Base-by-base conservation (phyloP, 805 yeast species). In the Cyberlindnera lachancei region DNA sequence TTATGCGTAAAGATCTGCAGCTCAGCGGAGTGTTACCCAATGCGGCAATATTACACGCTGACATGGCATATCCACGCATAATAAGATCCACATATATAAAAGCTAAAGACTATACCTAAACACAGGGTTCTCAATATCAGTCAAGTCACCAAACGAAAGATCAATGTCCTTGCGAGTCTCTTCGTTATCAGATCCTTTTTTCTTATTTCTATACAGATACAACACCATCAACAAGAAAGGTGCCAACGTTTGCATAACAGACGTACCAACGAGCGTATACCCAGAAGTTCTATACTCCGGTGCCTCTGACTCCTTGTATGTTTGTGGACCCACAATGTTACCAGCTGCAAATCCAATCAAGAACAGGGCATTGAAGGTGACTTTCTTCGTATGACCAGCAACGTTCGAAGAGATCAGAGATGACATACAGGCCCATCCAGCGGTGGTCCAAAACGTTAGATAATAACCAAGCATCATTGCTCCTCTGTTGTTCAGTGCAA, bases 321-420 rank as follows among this genome's bases (percentile, higher is more conserved):
- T 66, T 53, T 79, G 86, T 5, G 90, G 86, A 2, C 88, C 90
- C 34, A 78, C 68, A 20, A 80, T 58, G 30, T 37, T 30, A 25
- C 41, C 42, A 20, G 22, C 35, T 25, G 36, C 30, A 33, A 32
- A 38, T 48, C 42, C 42, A n/a, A 38, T 35, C 18, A 38, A 18
- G 33, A 25, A 38, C 18, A 38, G 26, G 21, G 42, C 42, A 18
- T 38, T 38, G 42, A 34, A 33, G 32, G n/a, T n/a, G n/a, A n/a
- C n/a, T n/a, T n/a, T n/a, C n/a, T n/a, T n/a, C n/a, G n/a, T n/a
- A n/a, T n/a, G 42, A 16, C 38, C 42, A 23, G 42, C 42, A 23
- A 32, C 34, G 21, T 38, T 56, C 7, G 61, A 49, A 10, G 50
- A 37, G 19, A 51, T 36, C 8, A 41, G 21, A 4, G 46, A 38